Evolutionary conservation across 495 filamentous ascomycete species (phyloP).

Genomic region (Diplogelasinospora grovesii): DNA sequence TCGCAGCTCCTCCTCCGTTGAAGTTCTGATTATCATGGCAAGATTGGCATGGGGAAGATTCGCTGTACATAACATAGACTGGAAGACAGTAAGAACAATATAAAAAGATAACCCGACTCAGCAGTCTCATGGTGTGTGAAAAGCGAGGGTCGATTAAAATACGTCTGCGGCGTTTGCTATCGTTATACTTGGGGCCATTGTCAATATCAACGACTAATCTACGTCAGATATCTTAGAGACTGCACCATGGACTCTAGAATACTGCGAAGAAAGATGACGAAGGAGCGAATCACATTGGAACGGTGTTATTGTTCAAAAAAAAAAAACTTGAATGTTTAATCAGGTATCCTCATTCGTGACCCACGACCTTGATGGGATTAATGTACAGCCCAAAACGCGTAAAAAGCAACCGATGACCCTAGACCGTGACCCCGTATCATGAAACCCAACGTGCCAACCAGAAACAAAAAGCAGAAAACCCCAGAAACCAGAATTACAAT

Average conservation of each 20-base stretch:
- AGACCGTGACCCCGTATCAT: conserved; percentile 79
- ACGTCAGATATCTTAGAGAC: no score
- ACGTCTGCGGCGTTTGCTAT: no score
- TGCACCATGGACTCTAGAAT: no score
- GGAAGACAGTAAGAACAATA: no score
- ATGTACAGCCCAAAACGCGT: conserved; percentile 79
- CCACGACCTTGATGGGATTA: conserved; percentile 69
- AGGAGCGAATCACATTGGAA: no score
- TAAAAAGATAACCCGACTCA: no score
- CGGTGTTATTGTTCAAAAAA: not conserved
- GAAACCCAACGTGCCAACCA: conserved; percentile 69
- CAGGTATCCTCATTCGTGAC: conserved; percentile 50
- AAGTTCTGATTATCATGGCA: conserved; percentile 31
- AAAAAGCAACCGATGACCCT: conserved; percentile 73
- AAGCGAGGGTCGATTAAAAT: no score
- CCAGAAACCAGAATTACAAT: conserved; percentile 59
- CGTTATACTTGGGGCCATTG: no score
- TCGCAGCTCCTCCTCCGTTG: conserved; percentile 36
- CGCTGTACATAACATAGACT: conserved; percentile 13
- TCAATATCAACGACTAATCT: no score
- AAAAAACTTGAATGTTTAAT: conserved; percentile 17
- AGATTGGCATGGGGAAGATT: not conserved
- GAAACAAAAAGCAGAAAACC: conserved; percentile 55
- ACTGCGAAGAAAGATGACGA: no score
- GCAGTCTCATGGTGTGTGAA: no score